These are phyloP conservation scores for Phialophora verrucosa DNA, from an alignment of 2,329 filamentous ascomycete species.

Conservation along the genomic window DNA sequence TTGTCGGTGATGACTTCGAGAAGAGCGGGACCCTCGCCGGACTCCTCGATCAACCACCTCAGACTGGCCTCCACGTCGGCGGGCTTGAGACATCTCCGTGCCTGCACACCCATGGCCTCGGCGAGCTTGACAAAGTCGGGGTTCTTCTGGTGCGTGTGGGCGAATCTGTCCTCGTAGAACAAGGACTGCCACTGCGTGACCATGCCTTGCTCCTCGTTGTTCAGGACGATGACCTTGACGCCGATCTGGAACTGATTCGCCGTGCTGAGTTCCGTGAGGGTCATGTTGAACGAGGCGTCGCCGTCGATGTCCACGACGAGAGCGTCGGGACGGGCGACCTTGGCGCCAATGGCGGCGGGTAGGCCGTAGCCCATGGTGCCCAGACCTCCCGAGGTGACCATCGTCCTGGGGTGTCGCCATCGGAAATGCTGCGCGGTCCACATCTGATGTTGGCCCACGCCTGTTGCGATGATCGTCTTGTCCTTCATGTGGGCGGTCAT, in stretches of 20 bases:
- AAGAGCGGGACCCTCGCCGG: conserved; percentile 80
- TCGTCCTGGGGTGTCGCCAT: conserved; percentile 87
- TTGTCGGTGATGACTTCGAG: conserved; percentile 84
- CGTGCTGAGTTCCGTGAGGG: conserved; percentile 90
- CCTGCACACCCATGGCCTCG: conserved; percentile 87
- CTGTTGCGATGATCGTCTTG: conserved; percentile 85
- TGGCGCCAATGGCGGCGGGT: conserved; percentile 92
- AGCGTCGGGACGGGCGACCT: conserved; percentile 80
- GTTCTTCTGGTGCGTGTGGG: conserved; percentile 92
- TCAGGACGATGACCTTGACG: conserved; percentile 90
- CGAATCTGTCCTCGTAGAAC: conserved; percentile 91
- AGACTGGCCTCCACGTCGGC: conserved; percentile 78
- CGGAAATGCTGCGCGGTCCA: conserved; percentile 97
- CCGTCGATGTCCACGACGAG: conserved; percentile 96
- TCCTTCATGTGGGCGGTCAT: conserved; percentile 81
- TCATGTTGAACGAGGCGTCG: conserved; percentile 99
- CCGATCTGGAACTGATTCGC: conserved; percentile 96
- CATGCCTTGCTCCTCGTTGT: conserved; percentile 99
- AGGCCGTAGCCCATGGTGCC: conserved; percentile 97
- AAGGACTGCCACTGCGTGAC: conserved; percentile 98
- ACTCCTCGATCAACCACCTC: conserved; percentile 82
- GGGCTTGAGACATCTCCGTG: conserved; percentile 72
- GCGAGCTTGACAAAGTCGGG: conserved; percentile 95
- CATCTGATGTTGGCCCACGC: conserved; percentile 99
- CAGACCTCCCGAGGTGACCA: conserved; percentile 95